Evolutionary conservation across 2,329 filamentous ascomycete species (phyloP).

Genomic region (Xylariaceae sp.): DNA sequence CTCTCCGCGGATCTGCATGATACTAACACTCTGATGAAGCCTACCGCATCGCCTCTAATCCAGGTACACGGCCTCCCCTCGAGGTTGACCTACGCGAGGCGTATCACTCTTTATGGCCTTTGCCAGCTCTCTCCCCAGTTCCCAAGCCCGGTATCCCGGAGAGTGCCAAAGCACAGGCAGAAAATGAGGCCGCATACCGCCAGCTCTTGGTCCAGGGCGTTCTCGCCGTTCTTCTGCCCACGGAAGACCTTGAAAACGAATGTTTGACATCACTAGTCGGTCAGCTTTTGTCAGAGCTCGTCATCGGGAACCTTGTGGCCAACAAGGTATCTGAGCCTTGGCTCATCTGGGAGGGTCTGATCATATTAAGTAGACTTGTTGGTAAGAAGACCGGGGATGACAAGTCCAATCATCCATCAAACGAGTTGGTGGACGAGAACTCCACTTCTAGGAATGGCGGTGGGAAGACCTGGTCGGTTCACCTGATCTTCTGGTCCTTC

Average conservation of each 20-base stretch:
- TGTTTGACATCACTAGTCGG: constrained; percentile 79
- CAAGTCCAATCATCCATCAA: too few relatives aligned
- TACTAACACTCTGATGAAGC: constrained; percentile 45
- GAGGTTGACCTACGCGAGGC: constrained; percentile 60
- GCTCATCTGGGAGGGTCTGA: constrained; percentile 81
- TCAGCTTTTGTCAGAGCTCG: constrained; percentile 85
- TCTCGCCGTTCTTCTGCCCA: constrained; percentile 79
- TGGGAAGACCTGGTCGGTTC: constrained; percentile 36
- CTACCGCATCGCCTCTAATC: constrained; percentile 64
- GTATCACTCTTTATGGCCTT: constrained; percentile 80
- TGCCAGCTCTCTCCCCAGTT: constrained; percentile 76
- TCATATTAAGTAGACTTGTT: constrained; percentile 57
- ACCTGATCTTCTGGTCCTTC: constrained; percentile 51
- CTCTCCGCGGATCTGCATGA: neutral
- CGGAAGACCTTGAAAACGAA: constrained; percentile 85
- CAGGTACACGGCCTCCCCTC: constrained; percentile 55
- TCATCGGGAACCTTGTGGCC: constrained; percentile 76
- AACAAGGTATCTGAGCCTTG: constrained; percentile 81
- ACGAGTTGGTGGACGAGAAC: too few relatives aligned
- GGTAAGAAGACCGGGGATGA: constrained; percentile 20
- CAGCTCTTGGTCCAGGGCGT: constrained; percentile 82
- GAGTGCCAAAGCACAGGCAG: constrained; percentile 57
- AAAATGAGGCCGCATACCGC: constrained; percentile 80
- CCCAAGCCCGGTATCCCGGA: constrained; percentile 53
- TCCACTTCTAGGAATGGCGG: constrained; percentile 6